Percentiles rank a stretch among this genome's conserved stretches.
Evolutionary conservation across 768 basidiomycete genomes (phyloP).

Genomic region (Boletus rex-veris): DNA sequence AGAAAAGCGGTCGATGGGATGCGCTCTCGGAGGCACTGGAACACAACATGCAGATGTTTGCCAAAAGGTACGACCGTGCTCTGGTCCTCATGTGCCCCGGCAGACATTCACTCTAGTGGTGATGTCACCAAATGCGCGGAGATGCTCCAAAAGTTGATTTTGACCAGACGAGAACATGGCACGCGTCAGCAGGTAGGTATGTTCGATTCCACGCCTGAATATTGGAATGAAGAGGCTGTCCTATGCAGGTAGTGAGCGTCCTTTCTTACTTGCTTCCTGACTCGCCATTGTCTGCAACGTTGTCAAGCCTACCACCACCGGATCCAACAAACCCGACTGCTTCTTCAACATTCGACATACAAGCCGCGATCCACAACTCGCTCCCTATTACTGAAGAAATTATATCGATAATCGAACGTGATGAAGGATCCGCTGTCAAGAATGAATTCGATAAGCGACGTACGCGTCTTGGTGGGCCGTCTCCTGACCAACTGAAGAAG

Average conservation of each 20-base stretch:
- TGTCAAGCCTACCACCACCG: slow-evolving; percentile 67
- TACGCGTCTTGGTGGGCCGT: slow-evolving; percentile 66
- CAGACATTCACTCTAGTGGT: slow-evolving; percentile 41
- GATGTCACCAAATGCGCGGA: slow-evolving; percentile 82
- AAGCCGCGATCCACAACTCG: slow-evolving; percentile 63
- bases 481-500: slow-evolving; percentile 53
- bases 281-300: slow-evolving; percentile 57
- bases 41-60: slow-evolving; percentile 55
- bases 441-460: slow-evolving; percentile 77
- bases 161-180: slow-evolving; percentile 57
- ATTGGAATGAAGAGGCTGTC: neutral
- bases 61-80: slow-evolving; percentile 47
- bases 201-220: neutral
- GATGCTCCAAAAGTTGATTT: slow-evolving; percentile 71
- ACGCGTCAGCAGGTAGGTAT: slow-evolving; percentile 51
- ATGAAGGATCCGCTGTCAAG: slow-evolving; percentile 55
- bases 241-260: slow-evolving; percentile 56
- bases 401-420: slow-evolving; percentile 54
- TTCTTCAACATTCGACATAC: slow-evolving; percentile 54
- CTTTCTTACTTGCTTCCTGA: slow-evolving; percentile 72
- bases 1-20: slow-evolving; percentile 57
- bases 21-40: slow-evolving; percentile 51
- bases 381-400: slow-evolving; percentile 75
- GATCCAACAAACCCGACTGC: slow-evolving; percentile 72
- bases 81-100: neutral